A percentile compares a stretch with the other conserved stretches of the same genome.
Evolutionary conservation across 2,329 filamentous ascomycete genomes (phyloP).

Genomic region (Sclerotiophoma versabilis): DNA sequence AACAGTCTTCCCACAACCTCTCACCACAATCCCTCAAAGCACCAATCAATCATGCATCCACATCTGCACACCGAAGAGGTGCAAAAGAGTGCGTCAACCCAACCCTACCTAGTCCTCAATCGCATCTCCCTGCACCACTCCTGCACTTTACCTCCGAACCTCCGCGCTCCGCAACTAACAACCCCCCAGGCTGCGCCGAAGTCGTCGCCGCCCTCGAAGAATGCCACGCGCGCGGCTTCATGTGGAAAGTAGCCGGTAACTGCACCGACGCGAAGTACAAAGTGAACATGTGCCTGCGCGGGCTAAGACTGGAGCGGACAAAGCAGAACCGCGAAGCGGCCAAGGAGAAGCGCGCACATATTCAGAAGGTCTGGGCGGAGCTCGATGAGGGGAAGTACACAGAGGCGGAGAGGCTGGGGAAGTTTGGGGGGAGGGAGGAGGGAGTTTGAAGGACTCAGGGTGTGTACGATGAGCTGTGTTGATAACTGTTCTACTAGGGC

Average conservation of each 20-base stretch:
- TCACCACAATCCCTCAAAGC: neutral
- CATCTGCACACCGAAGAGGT: slow-evolving; percentile 95
- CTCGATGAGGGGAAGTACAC: slow-evolving; percentile 70
- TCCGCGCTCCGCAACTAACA: slow-evolving; percentile 3
- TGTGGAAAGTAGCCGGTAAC: slow-evolving; percentile 88
- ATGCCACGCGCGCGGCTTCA: slow-evolving; percentile 90
- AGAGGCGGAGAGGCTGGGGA: neutral
- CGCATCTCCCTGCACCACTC: slow-evolving; percentile 20
- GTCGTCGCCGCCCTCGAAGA: slow-evolving; percentile 94
- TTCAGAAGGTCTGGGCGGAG: slow-evolving; percentile 80
- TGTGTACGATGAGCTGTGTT: neutral
- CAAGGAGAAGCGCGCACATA: slow-evolving; percentile 71
- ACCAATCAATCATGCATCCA: slow-evolving; percentile 79
- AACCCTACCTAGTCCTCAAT: neutral
- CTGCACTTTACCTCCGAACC: neutral
- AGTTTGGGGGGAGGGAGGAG: neutral
- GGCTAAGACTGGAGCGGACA: slow-evolving; percentile 80
- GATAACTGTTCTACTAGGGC: neutral
- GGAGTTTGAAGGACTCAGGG: neutral
- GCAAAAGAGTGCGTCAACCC: slow-evolving; percentile 65
- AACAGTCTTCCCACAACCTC: neutral
- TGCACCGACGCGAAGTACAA: slow-evolving; percentile 87
- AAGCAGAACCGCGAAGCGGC: slow-evolving; percentile 76
- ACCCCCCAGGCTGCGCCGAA: slow-evolving; percentile 80
- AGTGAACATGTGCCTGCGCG: slow-evolving; percentile 84